These are phyloP conservation scores for Wickerhamomyces mucosus DNA, from an alignment of 805 yeast genomes.

Conservation along the genomic window DNA sequence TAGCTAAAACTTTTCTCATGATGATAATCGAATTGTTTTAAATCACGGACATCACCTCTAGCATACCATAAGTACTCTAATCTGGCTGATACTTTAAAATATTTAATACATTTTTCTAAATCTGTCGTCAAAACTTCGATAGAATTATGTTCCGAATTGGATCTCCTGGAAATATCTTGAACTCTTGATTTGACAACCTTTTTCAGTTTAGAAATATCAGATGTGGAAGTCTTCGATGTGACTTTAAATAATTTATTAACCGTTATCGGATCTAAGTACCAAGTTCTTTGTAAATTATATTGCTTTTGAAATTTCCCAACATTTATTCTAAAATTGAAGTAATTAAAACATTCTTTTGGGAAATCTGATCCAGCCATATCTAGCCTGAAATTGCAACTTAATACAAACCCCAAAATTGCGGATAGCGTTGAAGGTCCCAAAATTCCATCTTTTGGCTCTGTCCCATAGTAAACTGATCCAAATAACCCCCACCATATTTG, in stretches of 20 bases:
- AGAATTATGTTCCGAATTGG: constrained; percentile 24
- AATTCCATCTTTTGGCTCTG: constrained; percentile 37
- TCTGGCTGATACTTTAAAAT: constrained; percentile 22
- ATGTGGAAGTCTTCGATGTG: constrained; percentile 33
- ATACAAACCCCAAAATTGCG: constrained; percentile 68
- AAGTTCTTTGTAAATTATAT: constrained; percentile 38
- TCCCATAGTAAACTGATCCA: constrained; percentile 39
- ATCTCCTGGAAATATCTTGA: constrained; percentile 46
- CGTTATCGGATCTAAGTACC: constrained; percentile 51
- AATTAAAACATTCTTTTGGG: constrained; percentile 82
- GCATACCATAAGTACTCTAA: constrained; percentile 39
- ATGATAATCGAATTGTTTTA: constrained; percentile 17
- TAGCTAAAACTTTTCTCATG: constrained; percentile 3
- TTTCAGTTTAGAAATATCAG: constrained; percentile 42
- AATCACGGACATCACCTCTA: constrained; percentile 33
- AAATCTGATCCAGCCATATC: constrained; percentile 50
- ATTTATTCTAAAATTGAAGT: constrained; percentile 54
- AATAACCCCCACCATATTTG: constrained; percentile 73
- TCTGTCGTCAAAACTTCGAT: constrained; percentile 31
- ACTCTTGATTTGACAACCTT: constrained; percentile 67
- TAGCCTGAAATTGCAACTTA: constrained; percentile 56
- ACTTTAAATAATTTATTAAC: constrained; percentile 36
- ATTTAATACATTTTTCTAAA: constrained; percentile 21
- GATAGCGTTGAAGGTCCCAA: constrained; percentile 64
- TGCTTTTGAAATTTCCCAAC: constrained; percentile 75